Evolutionary conservation across 2,329 filamentous ascomycete species (phyloP).

Genomic region (Ophioceras dolichostomum): DNA sequence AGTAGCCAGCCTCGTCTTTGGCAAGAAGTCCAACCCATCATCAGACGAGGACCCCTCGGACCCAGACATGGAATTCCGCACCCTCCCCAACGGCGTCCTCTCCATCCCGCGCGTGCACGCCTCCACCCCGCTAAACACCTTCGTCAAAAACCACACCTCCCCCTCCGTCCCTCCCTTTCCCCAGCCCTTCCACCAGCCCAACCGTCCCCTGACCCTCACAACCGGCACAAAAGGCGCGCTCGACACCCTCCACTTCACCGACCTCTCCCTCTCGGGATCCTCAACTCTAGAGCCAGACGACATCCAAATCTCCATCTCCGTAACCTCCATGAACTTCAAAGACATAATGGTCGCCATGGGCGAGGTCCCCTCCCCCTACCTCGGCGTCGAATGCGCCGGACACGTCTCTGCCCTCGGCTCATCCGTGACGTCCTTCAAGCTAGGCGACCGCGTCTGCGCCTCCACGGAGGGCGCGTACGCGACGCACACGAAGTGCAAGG

Average conservation of each 20-base stretch:
- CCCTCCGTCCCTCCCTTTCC: slow-evolving; percentile 3
- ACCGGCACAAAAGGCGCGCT: slow-evolving; percentile 11
- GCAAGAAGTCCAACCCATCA: background rate
- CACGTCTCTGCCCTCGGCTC: slow-evolving; percentile 6
- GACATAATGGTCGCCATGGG: slow-evolving; percentile 19
- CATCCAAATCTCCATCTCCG: slow-evolving; percentile 14
- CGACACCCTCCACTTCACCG: slow-evolving; percentile 13
- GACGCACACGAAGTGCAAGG: slow-evolving; percentile 4
- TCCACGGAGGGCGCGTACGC: slow-evolving; percentile 4
- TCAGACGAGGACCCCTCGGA: background rate
- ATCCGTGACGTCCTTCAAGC: slow-evolving; percentile 7
- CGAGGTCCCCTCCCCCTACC: slow-evolving; percentile 4
- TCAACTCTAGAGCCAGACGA: slow-evolving; percentile 5
- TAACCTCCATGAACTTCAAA: slow-evolving; percentile 17
- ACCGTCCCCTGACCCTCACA: slow-evolving; percentile 9
- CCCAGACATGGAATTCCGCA: slow-evolving; percentile 7
- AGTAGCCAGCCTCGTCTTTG: slow-evolving; percentile 3
- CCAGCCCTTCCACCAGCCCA: slow-evolving; percentile 6
- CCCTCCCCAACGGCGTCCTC: slow-evolving; percentile 1
- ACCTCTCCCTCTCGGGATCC: slow-evolving; percentile 5
- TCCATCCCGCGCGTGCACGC: slow-evolving; percentile 2
- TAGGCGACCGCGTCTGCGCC: slow-evolving; percentile 19
- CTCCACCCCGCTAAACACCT: slow-evolving; percentile 4
- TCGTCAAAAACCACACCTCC: slow-evolving; percentile 5
- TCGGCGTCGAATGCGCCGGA: slow-evolving; percentile 12